Evolutionary conservation across 345 rosid species (phyloP), one percentile per base, ranked within the genome.

Genomic region (Camelina hispida): DNA sequence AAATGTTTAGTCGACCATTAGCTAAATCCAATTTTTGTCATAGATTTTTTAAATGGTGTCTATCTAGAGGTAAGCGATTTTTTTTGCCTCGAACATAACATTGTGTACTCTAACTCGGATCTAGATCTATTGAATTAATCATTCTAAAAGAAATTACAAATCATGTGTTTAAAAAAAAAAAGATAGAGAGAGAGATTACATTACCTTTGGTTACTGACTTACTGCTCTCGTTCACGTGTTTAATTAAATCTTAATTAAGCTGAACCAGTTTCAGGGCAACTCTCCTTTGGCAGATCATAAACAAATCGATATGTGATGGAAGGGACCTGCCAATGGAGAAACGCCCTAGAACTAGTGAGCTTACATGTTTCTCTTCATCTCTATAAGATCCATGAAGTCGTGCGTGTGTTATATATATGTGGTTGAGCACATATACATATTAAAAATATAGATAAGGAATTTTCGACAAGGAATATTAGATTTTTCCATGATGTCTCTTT

Each of bases 241-340:
- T 9, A 34, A 34, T 14, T 9, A 34, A 34, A 32, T 32, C 35
- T 32, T 34, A 20, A 18, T 67, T 80, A 87, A 89, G 88, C 82
- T 51, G 84, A 84, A 82, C 72, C 73, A 85, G 96, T 87, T 69
- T 47, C 57, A 85, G 97, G 93, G 96, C 93, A 91, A 91, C 97
- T 89, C 97, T 91, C 91, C 97, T 89, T 91, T 89, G 93, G 97
- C 91, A 47, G 81, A 76, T 78, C 76, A 71, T 58, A 1, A 30
- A 66, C 48, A 13, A 62, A 52, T 20, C 34, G 10, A 71, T 62
- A 7, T 62, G 40, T 63, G 20, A 28, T 28, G 56, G 28, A 35
- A 37, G 51, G 35, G 68, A 68, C 78, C 84, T 89, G 93, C 93
- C 97, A 85, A 80, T 44, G 83, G 87, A 84, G 86, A 83, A 90